Percentiles rank a stretch among this genome's conserved stretches.
Conservation (phyloP, 352 stramenopile genomes). For the Pythium periplocum region DNA sequence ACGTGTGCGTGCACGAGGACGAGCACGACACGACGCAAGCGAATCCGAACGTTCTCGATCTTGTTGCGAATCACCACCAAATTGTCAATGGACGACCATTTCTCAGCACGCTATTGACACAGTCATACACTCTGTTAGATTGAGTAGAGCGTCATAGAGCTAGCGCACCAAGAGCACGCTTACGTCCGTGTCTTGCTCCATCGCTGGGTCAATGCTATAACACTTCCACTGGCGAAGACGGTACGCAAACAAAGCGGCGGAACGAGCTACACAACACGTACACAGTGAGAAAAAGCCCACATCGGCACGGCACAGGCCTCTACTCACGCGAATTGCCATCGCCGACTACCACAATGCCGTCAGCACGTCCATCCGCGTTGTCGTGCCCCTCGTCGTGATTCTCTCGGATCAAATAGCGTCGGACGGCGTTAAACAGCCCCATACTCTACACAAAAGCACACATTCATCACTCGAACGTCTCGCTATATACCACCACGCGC, state of each 20-base stretch:
- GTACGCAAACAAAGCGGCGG: slow-evolving; percentile 74
- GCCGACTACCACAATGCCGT: slow-evolving; percentile 75
- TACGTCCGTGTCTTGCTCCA: slow-evolving; percentile 45
- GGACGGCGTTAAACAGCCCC: slow-evolving; percentile 78
- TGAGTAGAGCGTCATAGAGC: neutral
- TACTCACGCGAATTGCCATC: slow-evolving; percentile 73
- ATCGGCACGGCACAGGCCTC: neutral
- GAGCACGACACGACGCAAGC: slow-evolving; percentile 46
- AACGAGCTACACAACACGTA: slow-evolving; percentile 33
- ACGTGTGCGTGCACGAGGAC: slow-evolving; percentile 80
- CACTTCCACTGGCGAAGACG: slow-evolving; percentile 67
- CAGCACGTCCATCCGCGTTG: slow-evolving; percentile 9
- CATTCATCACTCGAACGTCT: neutral
- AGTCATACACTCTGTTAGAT: slow-evolving; percentile 1
- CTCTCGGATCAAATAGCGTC: slow-evolving; percentile 48
- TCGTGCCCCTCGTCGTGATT: slow-evolving; percentile 8
- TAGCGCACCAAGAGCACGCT: slow-evolving; percentile 2
- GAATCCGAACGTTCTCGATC: slow-evolving; percentile 77
- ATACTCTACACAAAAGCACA: slow-evolving; percentile 46
- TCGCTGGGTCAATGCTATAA: slow-evolving; percentile 74
- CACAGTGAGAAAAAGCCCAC: neutral
- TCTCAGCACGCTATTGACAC: slow-evolving; percentile 29
- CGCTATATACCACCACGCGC: no score
- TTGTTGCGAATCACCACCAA: slow-evolving; percentile 78
- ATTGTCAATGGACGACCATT: slow-evolving; percentile 54